Evolutionary conservation across 352 stramenopile species (phyloP).

Genomic region (Phytophthora boehmeriae): DNA sequence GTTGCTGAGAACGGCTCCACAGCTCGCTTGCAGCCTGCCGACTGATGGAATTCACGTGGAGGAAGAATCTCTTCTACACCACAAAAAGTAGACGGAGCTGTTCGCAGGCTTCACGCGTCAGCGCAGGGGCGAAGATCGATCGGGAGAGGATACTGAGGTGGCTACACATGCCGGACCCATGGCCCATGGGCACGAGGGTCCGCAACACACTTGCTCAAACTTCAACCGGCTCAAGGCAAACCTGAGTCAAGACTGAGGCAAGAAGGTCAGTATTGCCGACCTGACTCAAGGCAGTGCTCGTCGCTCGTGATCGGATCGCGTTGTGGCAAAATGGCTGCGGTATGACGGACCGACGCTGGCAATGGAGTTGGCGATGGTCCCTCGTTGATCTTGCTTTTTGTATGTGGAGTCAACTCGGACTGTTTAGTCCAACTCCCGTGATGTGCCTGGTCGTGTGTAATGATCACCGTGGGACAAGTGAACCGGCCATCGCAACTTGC

Average conservation of each 20-base stretch:
- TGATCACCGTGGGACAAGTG: conserved; percentile 31
- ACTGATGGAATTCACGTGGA: background rate
- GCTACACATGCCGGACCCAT: too few species aligned
- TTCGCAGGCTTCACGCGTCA: background rate
- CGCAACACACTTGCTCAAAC: too few species aligned
- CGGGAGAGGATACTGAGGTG: background rate
- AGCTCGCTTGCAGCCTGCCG: background rate
- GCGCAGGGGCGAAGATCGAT: too few species aligned
- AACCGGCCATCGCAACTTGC: conserved; percentile 8
- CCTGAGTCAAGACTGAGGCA: too few species aligned
- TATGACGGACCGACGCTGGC: conserved; percentile 26
- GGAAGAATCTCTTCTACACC: too few species aligned
- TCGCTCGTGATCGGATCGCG: too few species aligned
- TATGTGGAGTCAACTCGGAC: conserved; percentile 7
- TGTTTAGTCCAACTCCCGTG: conserved; percentile 15
- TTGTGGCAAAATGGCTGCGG: conserved; percentile 1
- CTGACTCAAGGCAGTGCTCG: too few species aligned
- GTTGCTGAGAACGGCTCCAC: background rate
- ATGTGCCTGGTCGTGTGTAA: conserved; percentile 33
- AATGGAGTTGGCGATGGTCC: conserved; percentile 15
- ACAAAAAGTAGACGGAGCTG: background rate
- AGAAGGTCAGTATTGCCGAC: too few species aligned
- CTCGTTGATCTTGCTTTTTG: too few species aligned
- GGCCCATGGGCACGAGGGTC: too few species aligned
- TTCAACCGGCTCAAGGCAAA: too few species aligned